Evolutionary conservation across 371 early-diverging fungal genomes (phyloP), one percentile per base, ranked within the genome.

Genomic region (Actinomortierella ambigua): DNA sequence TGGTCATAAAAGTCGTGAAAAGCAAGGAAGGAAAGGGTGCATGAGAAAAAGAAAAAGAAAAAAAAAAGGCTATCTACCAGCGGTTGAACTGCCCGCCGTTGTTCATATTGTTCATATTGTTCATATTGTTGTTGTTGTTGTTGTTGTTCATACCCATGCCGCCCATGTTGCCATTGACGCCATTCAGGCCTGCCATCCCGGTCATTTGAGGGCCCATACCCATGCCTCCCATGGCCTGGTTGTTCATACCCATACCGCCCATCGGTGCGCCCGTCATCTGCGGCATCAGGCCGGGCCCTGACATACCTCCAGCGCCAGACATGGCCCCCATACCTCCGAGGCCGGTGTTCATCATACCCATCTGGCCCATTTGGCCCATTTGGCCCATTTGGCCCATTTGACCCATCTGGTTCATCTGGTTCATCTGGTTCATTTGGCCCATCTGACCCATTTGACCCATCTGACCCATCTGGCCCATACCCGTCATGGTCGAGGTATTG

Each of bases 71-170:
- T 28, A 15, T 8, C 24, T 18, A 24, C 18, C 20, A 48, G 22
- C 59, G 51, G 40, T 55, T 61, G 63, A 68, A 63, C 57, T 68
- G 69, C 51, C 63, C 69, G 27, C 62, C 63, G 57, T 68, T 68
- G 63, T 68, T 68, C 54, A 57, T 66, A 17, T 50, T 65, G 39
- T 53, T 57, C 40, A 44, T 63, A 47, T 56, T 63, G 27, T 56
- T 44, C 44, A 15, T 44, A 20, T 2, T 15, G 44, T 44, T 44
- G 44, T 34, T 34, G 34, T 6, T 4, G 34, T 34, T 34, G 34
- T 34, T 34, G 34, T 34, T 34, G 11, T 24, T 24, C 8, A 48
- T 24, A 3, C 48, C 48, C 48, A 48, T 48, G 2, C 48, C 48
- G 18, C 48, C 48, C 48, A 48, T 48, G 22, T 8, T 20, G 8